Base-by-base conservation (phyloP, 2,329 filamentous ascomycete species). In the Nothopassalora personata region DNA sequence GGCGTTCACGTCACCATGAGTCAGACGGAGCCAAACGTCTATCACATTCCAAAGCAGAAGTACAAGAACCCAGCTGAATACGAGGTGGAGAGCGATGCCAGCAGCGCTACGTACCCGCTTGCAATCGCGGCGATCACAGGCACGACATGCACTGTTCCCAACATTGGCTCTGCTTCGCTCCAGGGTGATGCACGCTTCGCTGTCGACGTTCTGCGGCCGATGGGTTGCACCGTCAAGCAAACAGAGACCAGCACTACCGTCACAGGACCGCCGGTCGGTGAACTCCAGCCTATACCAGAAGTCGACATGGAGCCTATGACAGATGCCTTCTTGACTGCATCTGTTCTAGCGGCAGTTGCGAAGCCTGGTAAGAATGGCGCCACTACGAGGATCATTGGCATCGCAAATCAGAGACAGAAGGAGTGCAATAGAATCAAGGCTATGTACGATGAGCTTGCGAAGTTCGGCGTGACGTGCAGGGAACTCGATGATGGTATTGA, bases 231-330 rank as follows among this genome's bases (percentile, higher is more conserved):
- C 2, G 94, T 99, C 5, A 81, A 90, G 66, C 94, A 99, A 75
- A 90, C 88, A 0, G 85, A 85, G 56, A 86, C 82, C 18, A 95
- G 92, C 1, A 99, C 94, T 1, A 97, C 92, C 0, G 94, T 99
- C 8, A 96, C 88, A 8, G 94, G 94, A 1, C 94, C 94, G n/a
- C 76, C 83, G 2, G 75, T 81, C 57, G 93, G 94, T 10, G 76
- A 82, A 15, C 78, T 99, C 43, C 86, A 86, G 67, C 87, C 90
- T 0, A 78, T 99, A 11, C 78, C 86, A 18, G 88, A 93, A 60
- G 86, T 99, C 30, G 92, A 99, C 70, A 99, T 99, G 94, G 94
- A 97, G 74, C 89, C 93, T 1, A 99, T 99, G 94, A 99, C 94
- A 0, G 94, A 99, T 75, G 94, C 94, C 52, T 99, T 99, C 80